Base-by-base conservation (phyloP, 768 basidiomycete species). In the Leccinum obscurum region DNA sequence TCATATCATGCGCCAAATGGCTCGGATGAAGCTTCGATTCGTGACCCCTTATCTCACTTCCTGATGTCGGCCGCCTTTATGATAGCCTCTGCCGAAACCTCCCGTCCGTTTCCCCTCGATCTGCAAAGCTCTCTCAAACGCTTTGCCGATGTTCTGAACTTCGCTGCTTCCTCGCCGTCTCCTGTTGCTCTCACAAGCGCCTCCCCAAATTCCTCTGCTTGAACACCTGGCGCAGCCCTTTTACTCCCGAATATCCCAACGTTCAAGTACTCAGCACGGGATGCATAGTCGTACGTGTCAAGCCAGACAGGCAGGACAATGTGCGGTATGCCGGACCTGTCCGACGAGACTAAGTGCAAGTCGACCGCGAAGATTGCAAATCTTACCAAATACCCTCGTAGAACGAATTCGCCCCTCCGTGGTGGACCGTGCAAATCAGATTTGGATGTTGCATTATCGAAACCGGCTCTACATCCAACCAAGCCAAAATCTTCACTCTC, bases 381-480 rank as follows among this genome's bases (percentile, higher is more conserved):
- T n/a, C 51, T 41, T n/a, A 55, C 59, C 41, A 61, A 14, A 56
- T 8, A 8, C 48, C 44, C 22, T 62, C 58, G 5, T 51, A 62
- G 53, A 60, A 60, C 3, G 61, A 60, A 20, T 61, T 61, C 2
- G 52, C 52, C 22, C 60, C 52, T 20, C 60, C 60, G 15, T 60
- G 53, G 22, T 60, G 58, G 8, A 60, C 52, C 11, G 35, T 50
- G 5, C 52, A 60, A 28, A 60, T n/a, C 57, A 61, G 5, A n/a
- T 61, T 53, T 3, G 32, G 24, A 30, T 44, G 51, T 35, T 66
- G 58, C 6, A 62, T 56, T 24, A 66, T 41, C 14, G 65, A 57
- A 9, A 57, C 46, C 5, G 65, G 64, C 13, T 62, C 64, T 20
- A 56, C 54, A 3, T 66, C 52, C 50, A 65, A 15, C 63, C 60